phyloP scores from a whole-genome alignment of 164 flowering plant genomes.

The Nymphaea thermarum region DNA sequence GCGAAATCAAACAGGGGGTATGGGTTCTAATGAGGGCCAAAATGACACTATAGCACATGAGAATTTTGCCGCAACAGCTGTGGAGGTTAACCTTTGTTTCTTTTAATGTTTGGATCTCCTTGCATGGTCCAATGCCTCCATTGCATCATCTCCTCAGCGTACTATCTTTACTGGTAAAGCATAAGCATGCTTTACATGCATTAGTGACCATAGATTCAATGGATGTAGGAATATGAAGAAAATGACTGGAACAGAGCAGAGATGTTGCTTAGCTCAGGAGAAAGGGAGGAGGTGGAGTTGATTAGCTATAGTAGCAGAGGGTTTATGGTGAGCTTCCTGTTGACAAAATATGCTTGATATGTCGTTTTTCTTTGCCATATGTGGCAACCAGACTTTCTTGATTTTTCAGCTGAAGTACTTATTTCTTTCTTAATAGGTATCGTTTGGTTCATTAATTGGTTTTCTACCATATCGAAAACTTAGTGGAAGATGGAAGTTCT shows the following conservation, averaged over 20 bases:
- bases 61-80: constrained; percentile 18
- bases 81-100: constrained; percentile 24
- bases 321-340: constrained; percentile 51
- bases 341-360: background rate
- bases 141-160: too few species aligned
- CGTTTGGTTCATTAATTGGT: constrained; percentile 79
- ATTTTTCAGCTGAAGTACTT: background rate
- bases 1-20: constrained; percentile 8
- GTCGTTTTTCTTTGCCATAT: too few species aligned
- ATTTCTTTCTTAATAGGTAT: constrained; percentile 38
- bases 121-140: too few species aligned
- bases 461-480: constrained; percentile 83
- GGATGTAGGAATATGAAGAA: constrained; percentile 40
- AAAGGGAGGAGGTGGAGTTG: constrained; percentile 60
- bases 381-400: too few species aligned
- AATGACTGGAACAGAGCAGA: constrained; percentile 66
- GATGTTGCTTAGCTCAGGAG: constrained; percentile 32
- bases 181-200: background rate
- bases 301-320: constrained; percentile 78
- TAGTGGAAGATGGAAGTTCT: constrained; percentile 69
- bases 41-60: constrained; percentile 19
- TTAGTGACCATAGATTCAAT: background rate
- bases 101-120: too few species aligned
- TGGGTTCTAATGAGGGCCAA: constrained; percentile 11
- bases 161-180: too few species aligned